Evolutionary conservation across 768 basidiomycete species (phyloP).

Genomic region (Leccinellum albellum): DNA sequence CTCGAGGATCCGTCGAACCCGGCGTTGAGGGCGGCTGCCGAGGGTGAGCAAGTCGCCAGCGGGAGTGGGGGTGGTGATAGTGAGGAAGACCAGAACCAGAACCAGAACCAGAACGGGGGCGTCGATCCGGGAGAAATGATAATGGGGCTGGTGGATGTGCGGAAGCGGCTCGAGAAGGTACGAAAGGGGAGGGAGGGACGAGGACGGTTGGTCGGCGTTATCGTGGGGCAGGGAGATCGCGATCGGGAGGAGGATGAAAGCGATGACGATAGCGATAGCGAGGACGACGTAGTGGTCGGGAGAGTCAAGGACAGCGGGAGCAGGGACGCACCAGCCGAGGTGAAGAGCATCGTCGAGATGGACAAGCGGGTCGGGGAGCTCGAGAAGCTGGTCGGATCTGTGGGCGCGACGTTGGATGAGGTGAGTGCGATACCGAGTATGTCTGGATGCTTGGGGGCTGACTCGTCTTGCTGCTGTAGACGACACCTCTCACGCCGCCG

Average conservation of each 20-base stretch:
- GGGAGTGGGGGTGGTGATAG: too few relatives aligned
- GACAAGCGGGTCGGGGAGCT: conserved; percentile 82
- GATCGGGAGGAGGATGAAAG: conserved; percentile 2
- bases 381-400: conserved; percentile 79
- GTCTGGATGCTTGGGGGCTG: not conserved
- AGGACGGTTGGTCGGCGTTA: conserved; percentile 56
- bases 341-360: conserved; percentile 61
- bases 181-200: conserved; percentile 62
- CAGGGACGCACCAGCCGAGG: conserved; percentile 32
- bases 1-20: conserved; percentile 80
- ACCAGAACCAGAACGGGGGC: conserved; percentile 18
- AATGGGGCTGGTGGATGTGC: conserved; percentile 71
- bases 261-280: not conserved
- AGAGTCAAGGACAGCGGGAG: not conserved
- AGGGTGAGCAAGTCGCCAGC: too few relatives aligned
- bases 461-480: conserved; percentile 36
- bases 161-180: conserved; percentile 65
- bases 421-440: conserved; percentile 34
- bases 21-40: conserved; percentile 48
- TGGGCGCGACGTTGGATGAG: conserved; percentile 77
- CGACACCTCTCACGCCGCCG: conserved; percentile 70
- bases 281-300: not conserved
- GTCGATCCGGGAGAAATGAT: conserved; percentile 75
- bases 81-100: too few relatives aligned
- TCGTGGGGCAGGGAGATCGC: conserved; percentile 36